phyloP scores from a whole-genome alignment of 768 basidiomycete genomes.

The Lentinula raphanica region DNA sequence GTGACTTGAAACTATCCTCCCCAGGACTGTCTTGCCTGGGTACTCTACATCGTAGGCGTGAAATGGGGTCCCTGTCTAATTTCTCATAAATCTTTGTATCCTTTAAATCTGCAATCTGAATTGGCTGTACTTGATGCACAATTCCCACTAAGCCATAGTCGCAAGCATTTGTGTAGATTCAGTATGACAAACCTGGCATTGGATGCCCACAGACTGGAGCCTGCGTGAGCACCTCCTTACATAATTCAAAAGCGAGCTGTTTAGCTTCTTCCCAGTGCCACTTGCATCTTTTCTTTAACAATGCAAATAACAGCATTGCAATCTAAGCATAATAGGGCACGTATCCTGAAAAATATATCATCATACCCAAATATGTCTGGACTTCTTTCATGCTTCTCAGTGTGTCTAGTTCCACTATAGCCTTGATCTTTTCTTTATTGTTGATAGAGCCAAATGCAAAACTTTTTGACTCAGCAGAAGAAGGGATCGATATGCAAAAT shows the following conservation, averaged over 20 bases:
- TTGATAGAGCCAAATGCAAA: constrained; percentile 13
- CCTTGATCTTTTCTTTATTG: constrained; percentile 18
- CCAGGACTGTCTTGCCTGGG: no score
- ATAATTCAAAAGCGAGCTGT: not conserved
- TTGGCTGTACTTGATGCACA: not conserved
- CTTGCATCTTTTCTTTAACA: not conserved
- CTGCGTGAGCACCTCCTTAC: not conserved
- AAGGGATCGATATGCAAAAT: constrained; percentile 18
- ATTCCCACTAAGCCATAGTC: not conserved
- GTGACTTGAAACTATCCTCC: no score
- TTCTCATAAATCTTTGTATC: not conserved
- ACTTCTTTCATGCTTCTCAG: constrained; percentile 13
- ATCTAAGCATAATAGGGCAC: constrained; percentile 22
- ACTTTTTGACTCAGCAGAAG: constrained; percentile 7
- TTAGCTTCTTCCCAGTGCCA: not conserved
- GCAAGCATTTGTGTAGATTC: not conserved
- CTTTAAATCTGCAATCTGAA: not conserved
- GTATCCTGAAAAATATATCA: constrained; percentile 22
- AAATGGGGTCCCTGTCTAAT: not conserved
- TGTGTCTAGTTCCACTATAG: constrained; percentile 9
- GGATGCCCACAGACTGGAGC: not conserved
- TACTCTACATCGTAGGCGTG: not conserved
- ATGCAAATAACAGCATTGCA: not conserved
- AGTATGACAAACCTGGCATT: not conserved
- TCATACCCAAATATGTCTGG: constrained; percentile 21